A percentile compares a stretch with the other conserved stretches of the same genome.
Conservation (phyloP, 2,329 filamentous ascomycete species). For the Venturia effusa region DNA sequence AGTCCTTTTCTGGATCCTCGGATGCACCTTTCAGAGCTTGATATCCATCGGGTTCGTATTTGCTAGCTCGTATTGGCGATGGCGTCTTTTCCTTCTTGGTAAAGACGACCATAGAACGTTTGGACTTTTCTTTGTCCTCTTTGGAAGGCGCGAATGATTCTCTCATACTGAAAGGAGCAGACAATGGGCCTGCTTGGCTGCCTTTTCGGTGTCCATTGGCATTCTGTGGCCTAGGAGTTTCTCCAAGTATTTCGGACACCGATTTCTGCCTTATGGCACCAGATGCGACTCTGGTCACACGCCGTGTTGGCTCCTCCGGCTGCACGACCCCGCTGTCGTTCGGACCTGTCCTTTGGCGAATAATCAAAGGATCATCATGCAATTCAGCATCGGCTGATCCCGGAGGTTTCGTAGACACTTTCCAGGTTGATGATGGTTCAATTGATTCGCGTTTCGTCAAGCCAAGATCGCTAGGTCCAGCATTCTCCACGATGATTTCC, state of each 20-base stretch:
- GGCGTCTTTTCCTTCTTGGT: slow-evolving; percentile 44
- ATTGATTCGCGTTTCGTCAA: slow-evolving; percentile 21
- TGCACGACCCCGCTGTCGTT: background rate
- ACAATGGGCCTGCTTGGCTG: background rate
- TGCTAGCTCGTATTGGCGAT: slow-evolving; percentile 15
- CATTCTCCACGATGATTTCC: background rate
- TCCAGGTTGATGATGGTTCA: slow-evolving; percentile 12
- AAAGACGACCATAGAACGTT: slow-evolving; percentile 67
- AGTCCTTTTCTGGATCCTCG: slow-evolving; percentile 41
- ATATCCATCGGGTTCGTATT: slow-evolving; percentile 26
- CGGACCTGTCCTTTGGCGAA: background rate
- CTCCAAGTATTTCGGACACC: slow-evolving; percentile 60
- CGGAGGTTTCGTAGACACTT: background rate
- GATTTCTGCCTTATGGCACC: slow-evolving; percentile 62
- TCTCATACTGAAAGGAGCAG: background rate
- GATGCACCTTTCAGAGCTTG: slow-evolving; percentile 34
- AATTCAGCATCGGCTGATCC: background rate
- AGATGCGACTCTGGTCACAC: slow-evolving; percentile 60
- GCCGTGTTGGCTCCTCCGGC: slow-evolving; percentile 17
- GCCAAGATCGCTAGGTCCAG: slow-evolving; percentile 18
- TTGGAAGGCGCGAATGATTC: background rate
- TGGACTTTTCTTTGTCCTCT: slow-evolving; percentile 36
- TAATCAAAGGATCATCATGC: background rate
- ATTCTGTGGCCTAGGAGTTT: background rate
- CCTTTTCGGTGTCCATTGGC: background rate